A percentile compares a stretch with the other conserved stretches of the same genome.
Evolutionary conservation across 495 filamentous ascomycete genomes (phyloP).

Genomic region (Staphylotrichum tortipilum): DNA sequence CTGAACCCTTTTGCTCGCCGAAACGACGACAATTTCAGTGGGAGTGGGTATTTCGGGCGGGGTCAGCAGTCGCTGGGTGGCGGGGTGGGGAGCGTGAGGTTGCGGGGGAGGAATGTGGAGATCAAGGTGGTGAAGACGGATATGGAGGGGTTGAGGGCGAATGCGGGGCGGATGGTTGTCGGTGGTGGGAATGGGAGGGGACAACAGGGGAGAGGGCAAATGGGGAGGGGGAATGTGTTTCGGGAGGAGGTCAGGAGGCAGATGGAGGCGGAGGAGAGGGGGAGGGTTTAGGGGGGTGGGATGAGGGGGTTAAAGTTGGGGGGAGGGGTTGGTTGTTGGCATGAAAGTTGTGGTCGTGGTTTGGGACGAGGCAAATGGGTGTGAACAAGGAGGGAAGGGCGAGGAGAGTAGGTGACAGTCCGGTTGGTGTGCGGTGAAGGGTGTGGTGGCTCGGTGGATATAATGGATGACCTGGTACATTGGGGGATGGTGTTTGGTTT

Average conservation of each 20-base stretch:
- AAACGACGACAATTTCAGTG: too few species aligned
- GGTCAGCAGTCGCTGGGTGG: background rate
- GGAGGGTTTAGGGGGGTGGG: background rate
- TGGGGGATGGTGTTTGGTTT: too few species aligned
- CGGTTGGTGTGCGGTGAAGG: too few species aligned
- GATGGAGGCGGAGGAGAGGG: slow-evolving; percentile 4
- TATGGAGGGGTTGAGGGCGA: slow-evolving; percentile 8
- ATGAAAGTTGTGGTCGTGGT: too few species aligned
- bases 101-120: slow-evolving; percentile 5
- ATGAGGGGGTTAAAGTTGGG: too few species aligned
- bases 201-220: background rate
- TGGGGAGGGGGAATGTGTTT: slow-evolving; percentile 4
- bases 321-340: too few species aligned
- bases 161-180: slow-evolving; percentile 1
- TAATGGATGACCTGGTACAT: too few species aligned
- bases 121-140: slow-evolving; percentile 10
- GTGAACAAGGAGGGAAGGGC: too few species aligned
- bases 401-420: too few species aligned
- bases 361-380: too few species aligned
- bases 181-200: background rate
- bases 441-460: too few species aligned
- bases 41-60: background rate
- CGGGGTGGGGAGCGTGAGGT: background rate
- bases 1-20: too few species aligned
- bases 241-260: slow-evolving; percentile 11